Base-by-base conservation (phyloP, 192 early-diverging fungal species). In the Coemansia sp. region DNA sequence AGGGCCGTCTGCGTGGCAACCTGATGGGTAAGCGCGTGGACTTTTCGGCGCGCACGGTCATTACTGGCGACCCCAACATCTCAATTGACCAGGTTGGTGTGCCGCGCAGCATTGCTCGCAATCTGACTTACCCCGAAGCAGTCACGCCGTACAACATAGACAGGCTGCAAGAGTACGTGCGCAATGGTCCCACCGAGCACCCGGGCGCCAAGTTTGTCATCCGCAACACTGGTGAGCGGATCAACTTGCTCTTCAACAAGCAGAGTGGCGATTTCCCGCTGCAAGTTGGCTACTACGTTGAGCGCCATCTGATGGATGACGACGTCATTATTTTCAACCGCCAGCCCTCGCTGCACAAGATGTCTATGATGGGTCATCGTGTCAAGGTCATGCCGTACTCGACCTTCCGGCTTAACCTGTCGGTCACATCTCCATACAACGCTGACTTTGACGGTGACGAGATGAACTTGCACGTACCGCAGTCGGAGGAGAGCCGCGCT, bases 391-490 rank as follows among this genome's bases (percentile, higher is more conserved):
- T 99, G 97, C 97, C 97, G 3, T 97, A 95, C 80, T 98, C 95
- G 24, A 99, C 97, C 9, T 99, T 99, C 87, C 89, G 97, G 20
- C 83, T 99, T 36, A 99, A 98, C 65, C 84, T 99, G 26, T 98
- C 95, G 11, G 97, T 97, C 57, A 97, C 95, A 7, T 90, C 93
- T 43, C 97, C 97, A 20, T 99, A 99, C 74, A 99, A 99, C 66
- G 97, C 95, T 43, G 97, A 99, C 87, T 99, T 99, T 84, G 97
- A 99, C 75, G 97, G 97, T 59, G 97, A 99, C 73, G 97, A 99
- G 79, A 99, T 99, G 97, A 99, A 99, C 82, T 77, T 99, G 85
- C 97, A 99, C 76, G 94, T 96, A 16, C 97, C 97, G 16, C 95
- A 98, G 79, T 95, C 95, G 9, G 90, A 95, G 48, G 94, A 98